Evolutionary conservation across 1,139 yeast species (phyloP).

Genomic region (Barnettozyma hawaiiensis): DNA sequence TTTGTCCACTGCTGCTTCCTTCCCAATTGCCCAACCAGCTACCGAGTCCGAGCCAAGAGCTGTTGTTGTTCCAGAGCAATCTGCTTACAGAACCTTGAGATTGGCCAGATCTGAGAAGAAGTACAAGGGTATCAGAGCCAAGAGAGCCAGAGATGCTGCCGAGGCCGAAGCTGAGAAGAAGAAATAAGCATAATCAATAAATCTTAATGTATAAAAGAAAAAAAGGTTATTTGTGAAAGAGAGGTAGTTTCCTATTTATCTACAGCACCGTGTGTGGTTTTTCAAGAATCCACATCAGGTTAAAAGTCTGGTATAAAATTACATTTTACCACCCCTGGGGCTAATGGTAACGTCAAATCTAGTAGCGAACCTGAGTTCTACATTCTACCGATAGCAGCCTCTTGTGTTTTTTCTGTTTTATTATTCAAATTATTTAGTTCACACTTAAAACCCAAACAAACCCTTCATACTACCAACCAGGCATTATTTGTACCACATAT

Average conservation of each 20-base stretch:
- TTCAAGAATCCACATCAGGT: too few relatives aligned
- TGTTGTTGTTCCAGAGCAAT: constrained; percentile 82
- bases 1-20: constrained; percentile 64
- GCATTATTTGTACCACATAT: too few relatives aligned
- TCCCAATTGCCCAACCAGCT: constrained; percentile 86
- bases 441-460: constrained; percentile 3
- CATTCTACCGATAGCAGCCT: not conserved
- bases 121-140: constrained; percentile 90
- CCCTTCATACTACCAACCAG: too few relatives aligned
- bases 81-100: constrained; percentile 95
- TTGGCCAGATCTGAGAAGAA: constrained; percentile 88
- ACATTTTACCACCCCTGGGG: too few relatives aligned
- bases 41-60: constrained; percentile 82
- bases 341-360: too few relatives aligned
- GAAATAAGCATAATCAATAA: constrained; percentile 38
- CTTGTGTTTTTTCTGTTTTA: constrained; percentile 2
- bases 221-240: constrained; percentile 15
- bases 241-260: too few relatives aligned
- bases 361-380: too few relatives aligned
- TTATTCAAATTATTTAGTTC: constrained; percentile 6
- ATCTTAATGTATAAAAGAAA: constrained; percentile 22
- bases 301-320: too few relatives aligned
- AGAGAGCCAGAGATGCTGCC: constrained; percentile 94
- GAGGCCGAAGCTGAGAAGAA: constrained; percentile 99
- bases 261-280: too few relatives aligned